A percentile compares a stretch with the other conserved stretches of the same genome.
Evolutionary conservation across 2,329 filamentous ascomycete species (phyloP).

Genomic region (Beauveria rudraprayagi): DNA sequence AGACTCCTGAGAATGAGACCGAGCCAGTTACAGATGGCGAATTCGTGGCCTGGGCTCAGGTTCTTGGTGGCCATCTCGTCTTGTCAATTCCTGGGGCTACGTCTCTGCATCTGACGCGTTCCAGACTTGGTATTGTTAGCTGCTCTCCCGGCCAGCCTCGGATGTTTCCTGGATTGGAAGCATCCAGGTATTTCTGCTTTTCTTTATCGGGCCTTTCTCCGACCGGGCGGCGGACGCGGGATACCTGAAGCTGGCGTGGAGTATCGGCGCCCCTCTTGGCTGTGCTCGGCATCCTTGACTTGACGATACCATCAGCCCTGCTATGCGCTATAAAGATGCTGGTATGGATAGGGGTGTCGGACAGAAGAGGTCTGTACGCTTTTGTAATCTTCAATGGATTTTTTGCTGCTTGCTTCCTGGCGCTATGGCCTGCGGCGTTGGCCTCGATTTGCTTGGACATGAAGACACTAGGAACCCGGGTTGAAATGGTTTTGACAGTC

Average conservation of each 20-base stretch:
- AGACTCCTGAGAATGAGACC: not conserved
- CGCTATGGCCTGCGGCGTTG: not conserved
- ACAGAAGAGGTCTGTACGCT: not conserved
- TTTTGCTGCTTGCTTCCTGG: not conserved
- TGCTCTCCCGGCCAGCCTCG: constrained; percentile 24
- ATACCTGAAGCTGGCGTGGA: constrained; percentile 26
- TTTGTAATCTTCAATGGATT: not conserved
- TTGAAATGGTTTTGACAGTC: not conserved
- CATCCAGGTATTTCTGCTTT: constrained; percentile 36
- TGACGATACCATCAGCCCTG: constrained; percentile 42
- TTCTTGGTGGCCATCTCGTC: constrained; percentile 29
- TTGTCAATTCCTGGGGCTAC: constrained; percentile 32
- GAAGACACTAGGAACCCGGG: not conserved
- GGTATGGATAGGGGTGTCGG: not conserved
- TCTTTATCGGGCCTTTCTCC: constrained; percentile 31
- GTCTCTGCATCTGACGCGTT: constrained; percentile 32
- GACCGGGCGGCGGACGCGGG: constrained; percentile 36
- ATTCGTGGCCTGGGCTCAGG: constrained; percentile 28
- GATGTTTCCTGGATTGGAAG: constrained; percentile 43
- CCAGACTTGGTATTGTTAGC: constrained; percentile 29
- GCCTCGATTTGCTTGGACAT: not conserved
- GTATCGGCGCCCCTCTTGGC: constrained; percentile 33
- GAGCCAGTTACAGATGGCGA: constrained; percentile 26
- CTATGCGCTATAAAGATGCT: not conserved
- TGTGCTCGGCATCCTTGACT: constrained; percentile 38